These are phyloP conservation scores for Melastoma candidum DNA, from an alignment of 441 rosid species.

Conservation along the genomic window DNA sequence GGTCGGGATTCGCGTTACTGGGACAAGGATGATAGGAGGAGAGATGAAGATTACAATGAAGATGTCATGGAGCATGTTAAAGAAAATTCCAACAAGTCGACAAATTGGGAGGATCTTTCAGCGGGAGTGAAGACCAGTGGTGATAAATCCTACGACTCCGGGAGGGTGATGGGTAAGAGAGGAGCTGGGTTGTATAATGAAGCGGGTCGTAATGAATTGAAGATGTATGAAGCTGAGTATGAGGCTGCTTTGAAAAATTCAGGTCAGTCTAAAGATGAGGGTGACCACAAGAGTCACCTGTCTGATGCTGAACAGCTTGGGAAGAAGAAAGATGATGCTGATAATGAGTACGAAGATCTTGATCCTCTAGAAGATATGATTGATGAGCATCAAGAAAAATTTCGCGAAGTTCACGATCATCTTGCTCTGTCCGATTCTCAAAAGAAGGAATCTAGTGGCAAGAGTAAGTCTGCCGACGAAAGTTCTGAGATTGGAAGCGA, in stretches of 20 bases:
- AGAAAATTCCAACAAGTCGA: slow-evolving; percentile 17
- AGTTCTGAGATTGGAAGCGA: slow-evolving; percentile 15
- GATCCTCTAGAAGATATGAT: slow-evolving; percentile 41
- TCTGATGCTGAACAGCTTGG: slow-evolving; percentile 22
- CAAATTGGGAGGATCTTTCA: slow-evolving; percentile 16
- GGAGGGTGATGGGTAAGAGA: slow-evolving; percentile 20
- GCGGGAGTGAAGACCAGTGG: slow-evolving; percentile 18
- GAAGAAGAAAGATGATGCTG: slow-evolving; percentile 30
- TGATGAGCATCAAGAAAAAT: slow-evolving; percentile 19
- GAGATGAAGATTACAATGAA: slow-evolving; percentile 76
- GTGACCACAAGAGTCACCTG: slow-evolving; percentile 13
- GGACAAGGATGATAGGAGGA: slow-evolving; percentile 94
- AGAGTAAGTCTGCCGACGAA: slow-evolving; percentile 23
- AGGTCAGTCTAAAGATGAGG: slow-evolving; percentile 18
- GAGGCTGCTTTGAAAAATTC: slow-evolving; percentile 55
- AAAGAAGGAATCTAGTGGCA: slow-evolving; percentile 1
- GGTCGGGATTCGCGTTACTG: slow-evolving; percentile 87
- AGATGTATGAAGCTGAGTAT: slow-evolving; percentile 71
- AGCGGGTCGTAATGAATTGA: slow-evolving; percentile 76
- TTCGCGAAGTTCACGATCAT: slow-evolving; percentile 5
- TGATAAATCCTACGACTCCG: slow-evolving; percentile 15
- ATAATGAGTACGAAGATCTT: slow-evolving; percentile 43
- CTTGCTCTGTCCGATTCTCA: background rate
- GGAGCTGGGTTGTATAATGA: slow-evolving; percentile 76
- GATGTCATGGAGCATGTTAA: slow-evolving; percentile 33